Evolutionary conservation across 2,329 filamentous ascomycete genomes (phyloP).

Genomic region (Paecilomyces dactylethromorphus): DNA sequence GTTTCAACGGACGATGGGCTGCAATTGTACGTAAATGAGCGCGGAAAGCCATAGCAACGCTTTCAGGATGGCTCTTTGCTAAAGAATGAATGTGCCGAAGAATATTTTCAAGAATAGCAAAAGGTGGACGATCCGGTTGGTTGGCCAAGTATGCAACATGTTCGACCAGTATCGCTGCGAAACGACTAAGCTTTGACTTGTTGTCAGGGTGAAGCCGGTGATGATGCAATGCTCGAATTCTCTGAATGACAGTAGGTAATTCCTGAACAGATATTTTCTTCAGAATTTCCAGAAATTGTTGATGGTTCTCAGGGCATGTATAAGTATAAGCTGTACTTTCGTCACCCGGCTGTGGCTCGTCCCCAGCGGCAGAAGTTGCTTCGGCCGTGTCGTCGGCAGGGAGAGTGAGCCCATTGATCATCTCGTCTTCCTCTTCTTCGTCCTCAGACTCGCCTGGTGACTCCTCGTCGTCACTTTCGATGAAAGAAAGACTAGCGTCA

Average conservation of each 20-base stretch:
- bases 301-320: constrained; percentile 70
- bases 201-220: constrained; percentile 79
- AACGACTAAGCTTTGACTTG: constrained; percentile 67
- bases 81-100: constrained; percentile 90
- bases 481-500: constrained; percentile 36
- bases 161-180: constrained; percentile 42
- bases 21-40: constrained; percentile 57
- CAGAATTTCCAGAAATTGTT: constrained; percentile 63
- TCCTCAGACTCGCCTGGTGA: constrained; percentile 50
- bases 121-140: constrained; percentile 47
- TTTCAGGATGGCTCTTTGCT: constrained; percentile 74
- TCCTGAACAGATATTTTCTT: constrained; percentile 57
- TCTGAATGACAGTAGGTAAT: constrained; percentile 72
- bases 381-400: constrained; percentile 17
- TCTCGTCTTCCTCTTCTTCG: constrained; percentile 59
- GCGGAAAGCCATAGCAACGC: constrained; percentile 72
- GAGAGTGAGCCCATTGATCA: constrained; percentile 59
- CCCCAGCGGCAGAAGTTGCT: constrained; percentile 21
- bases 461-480: constrained; percentile 45
- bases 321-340: constrained; percentile 72
- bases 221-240: constrained; percentile 87
- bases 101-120: constrained; percentile 67
- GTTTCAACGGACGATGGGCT: constrained; percentile 45
- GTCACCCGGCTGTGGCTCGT: constrained; percentile 38
- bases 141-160: constrained; percentile 56